Base-by-base conservation (phyloP, 148 eudicot species). In the Rheum nobile region DNA sequence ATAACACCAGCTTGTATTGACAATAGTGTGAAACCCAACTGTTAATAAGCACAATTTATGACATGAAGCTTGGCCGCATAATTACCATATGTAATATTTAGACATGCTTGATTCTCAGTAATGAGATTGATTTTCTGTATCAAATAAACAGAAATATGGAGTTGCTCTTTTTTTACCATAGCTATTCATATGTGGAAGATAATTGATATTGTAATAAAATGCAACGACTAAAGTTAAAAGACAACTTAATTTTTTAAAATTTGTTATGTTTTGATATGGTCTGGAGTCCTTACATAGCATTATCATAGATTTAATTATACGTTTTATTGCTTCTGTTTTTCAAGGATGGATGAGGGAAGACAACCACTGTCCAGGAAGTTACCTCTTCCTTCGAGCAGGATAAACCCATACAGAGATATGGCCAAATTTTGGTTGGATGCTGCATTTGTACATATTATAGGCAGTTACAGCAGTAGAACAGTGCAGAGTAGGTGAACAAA, bases 331-430 rank as follows among this genome's bases (percentile, higher is more conserved):
- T 32, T 79, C 46, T 77, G 32, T 69, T 38, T 79, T 74, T 78
- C 0, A 57, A 93, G 98, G 88, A 88, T 87, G 97, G 98, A 93
- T 75, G 97, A 91, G 83, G 98, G 98, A 32, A 88, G 98, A 83
- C 98, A 93, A 76, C 97, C 97, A 65, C 88, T 93, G 19, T 91
- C 97, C 6, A 86, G 98, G 81, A 93, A 93, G 82, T 47, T 85
- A 74, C 98, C 97, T 10, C 84, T 93, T 81, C 80, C 95, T 69
- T 91, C 98, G 44, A 93, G 98, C 92, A 93, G 52, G 88, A 91
- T 93, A 79, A 93, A 79, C 77, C 98, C 98, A 24, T 93, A 93
- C 86, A 85, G 98, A n/a, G n/a, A n/a, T n/a, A n/a, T n/a, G n/a
- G n/a, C n/a, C n/a, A n/a, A n/a, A n/a, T n/a, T n/a, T n/a, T n/a